Conservation (phyloP, 164 flowering plant species). For the Vitis rupestris region DNA sequence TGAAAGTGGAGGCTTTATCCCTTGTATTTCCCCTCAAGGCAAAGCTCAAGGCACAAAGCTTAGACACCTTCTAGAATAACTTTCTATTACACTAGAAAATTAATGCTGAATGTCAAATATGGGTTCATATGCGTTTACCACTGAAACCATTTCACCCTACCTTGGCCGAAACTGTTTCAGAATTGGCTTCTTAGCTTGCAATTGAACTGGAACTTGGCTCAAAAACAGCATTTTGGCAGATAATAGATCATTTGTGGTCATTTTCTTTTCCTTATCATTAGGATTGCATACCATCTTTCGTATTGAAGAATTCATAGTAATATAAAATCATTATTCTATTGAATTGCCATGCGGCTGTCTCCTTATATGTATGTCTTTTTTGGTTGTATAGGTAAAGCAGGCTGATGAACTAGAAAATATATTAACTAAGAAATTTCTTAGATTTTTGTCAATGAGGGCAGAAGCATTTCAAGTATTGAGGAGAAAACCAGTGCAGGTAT, state of each 20-base stretch:
- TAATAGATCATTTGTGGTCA: too few relatives aligned
- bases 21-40: background rate
- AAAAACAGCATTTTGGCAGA: too few relatives aligned
- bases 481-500: constrained; percentile 95
- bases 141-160: too few relatives aligned
- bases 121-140: too few relatives aligned
- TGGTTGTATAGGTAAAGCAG: constrained; percentile 72
- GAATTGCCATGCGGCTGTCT: background rate
- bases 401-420: constrained; percentile 98
- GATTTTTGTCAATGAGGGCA: constrained; percentile 99
- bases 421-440: constrained; percentile 82
- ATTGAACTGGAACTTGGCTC: too few relatives aligned
- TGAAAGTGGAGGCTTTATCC: background rate
- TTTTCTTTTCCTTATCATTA: too few relatives aligned
- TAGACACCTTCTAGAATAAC: background rate
- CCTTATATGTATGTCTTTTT: constrained; percentile 11
- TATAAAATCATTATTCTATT: too few relatives aligned
- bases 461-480: constrained; percentile 98
- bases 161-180: too few relatives aligned
- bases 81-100: background rate
- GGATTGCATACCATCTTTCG: too few relatives aligned
- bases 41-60: background rate
- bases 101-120: background rate
- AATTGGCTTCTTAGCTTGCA: too few relatives aligned
- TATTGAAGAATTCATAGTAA: too few relatives aligned